Conservation (phyloP, 75 land plant genomes). For the Sequoiadendron giganteum region DNA sequence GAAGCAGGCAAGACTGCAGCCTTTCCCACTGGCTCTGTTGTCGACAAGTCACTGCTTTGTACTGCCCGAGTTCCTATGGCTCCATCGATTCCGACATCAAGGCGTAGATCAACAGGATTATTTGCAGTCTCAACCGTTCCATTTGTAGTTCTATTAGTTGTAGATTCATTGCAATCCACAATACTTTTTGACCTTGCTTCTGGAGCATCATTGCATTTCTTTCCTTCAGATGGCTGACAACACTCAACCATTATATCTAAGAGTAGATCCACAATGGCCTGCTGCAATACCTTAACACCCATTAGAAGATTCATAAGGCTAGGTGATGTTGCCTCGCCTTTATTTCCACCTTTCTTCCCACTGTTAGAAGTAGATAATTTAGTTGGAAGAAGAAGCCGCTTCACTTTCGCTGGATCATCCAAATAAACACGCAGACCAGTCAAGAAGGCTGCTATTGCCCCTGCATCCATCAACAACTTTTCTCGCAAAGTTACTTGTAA, state of each 20-base stretch:
- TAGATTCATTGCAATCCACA: slow-evolving; percentile 27
- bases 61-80: slow-evolving; percentile 52
- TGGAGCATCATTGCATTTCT: slow-evolving; percentile 36
- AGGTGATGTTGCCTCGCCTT: slow-evolving; percentile 76
- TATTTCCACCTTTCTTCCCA: slow-evolving; percentile 51
- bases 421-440: slow-evolving; percentile 95
- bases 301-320: slow-evolving; percentile 96
- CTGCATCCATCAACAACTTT: slow-evolving; percentile 93
- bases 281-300: slow-evolving; percentile 98
- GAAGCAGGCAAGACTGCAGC: slow-evolving; percentile 44
- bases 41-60: slow-evolving; percentile 58
- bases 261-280: slow-evolving; percentile 94
- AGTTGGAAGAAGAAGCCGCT: slow-evolving; percentile 91
- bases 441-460: slow-evolving; percentile 94
- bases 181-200: slow-evolving; percentile 40
- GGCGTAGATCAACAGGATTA: slow-evolving; percentile 45
- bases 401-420: slow-evolving; percentile 96
- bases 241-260: slow-evolving; percentile 99
- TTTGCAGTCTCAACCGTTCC: slow-evolving; percentile 39
- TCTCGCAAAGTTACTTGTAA: slow-evolving; percentile 88
- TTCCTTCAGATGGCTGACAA: slow-evolving; percentile 86
- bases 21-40: slow-evolving; percentile 30
- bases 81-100: slow-evolving; percentile 61
- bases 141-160: slow-evolving; percentile 26
- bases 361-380: slow-evolving; percentile 60